Base-by-base conservation (phyloP, 495 filamentous ascomycete species). In the Xylaria flabelliformis region DNA sequence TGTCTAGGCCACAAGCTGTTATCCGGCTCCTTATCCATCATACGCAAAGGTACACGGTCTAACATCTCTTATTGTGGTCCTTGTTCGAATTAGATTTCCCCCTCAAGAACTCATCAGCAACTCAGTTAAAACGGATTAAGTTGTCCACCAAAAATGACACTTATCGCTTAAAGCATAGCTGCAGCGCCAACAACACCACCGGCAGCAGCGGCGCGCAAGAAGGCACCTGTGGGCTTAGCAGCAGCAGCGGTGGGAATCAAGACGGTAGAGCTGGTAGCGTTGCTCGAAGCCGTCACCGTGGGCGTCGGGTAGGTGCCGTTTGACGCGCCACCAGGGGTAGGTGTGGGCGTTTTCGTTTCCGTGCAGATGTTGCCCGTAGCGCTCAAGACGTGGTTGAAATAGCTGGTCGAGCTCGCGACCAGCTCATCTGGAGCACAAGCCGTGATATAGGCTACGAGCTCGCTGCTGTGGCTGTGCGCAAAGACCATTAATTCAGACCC, bases 321-420 rank as follows among this genome's bases (percentile, higher is more conserved):
- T 42, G 39, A 42, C 39, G 39, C 41, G 59, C 59, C 59, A 9
- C 41, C 41, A 42, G 59, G 29, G 19, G 62, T 65, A 65, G 62
- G 41, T 34, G 62, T 7, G 17, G 62, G 3, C 41, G 62, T 65
- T 34, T 65, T 3, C 41, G 62, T 65, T 34, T 65, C 62, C 62
- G 62, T 65, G 42, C 62, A 65, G 42, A 65, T 65, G 42, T 65
- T 65, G 24, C 62, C 62, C 24, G 62, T 65, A 7, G 34, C 34
- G 62, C 12, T 50, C 62, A 65, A 65, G 41, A 65, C 62, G 21
- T 65, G 62, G 10, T 65, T 12, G 42, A 65, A 26, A 65, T 65
- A 65, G 62, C 42, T 48, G 26, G 42, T 50, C 24, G 62, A 65
- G 42, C 62, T 65, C 41, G 62, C 62, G 26, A 65, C 62, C 15